These are phyloP conservation scores for Epicoccum sorghinum DNA, from an alignment of 2,329 filamentous ascomycete species.

Conservation along the genomic window DNA sequence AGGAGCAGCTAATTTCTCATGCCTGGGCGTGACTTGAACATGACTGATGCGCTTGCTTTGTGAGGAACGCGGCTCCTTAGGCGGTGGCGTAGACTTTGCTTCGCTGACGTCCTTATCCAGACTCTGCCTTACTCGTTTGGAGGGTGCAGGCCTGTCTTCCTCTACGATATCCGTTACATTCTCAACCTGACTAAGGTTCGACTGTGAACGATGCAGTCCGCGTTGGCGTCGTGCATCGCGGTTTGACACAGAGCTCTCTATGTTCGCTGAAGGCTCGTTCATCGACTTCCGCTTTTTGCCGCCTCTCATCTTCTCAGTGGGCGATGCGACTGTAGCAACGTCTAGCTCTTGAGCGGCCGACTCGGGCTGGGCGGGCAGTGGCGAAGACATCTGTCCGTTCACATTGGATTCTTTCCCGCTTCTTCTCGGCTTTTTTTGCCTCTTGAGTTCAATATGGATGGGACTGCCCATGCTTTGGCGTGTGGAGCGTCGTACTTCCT, in stretches of 20 bases:
- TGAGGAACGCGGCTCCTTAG: conserved; percentile 10
- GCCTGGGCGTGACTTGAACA: conserved; percentile 32
- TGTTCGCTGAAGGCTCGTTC: conserved; percentile 7
- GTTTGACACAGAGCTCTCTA: neutral
- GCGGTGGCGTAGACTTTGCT: conserved; percentile 24
- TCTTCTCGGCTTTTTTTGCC: conserved; percentile 28
- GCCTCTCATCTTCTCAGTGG: conserved; percentile 3
- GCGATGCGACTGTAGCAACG: neutral
- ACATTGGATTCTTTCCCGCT: conserved; percentile 19
- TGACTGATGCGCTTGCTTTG: conserved; percentile 35
- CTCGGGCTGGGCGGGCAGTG: conserved; percentile 45
- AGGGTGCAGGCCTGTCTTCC: conserved; percentile 36
- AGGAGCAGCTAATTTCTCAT: conserved; percentile 6
- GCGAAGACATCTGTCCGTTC: conserved; percentile 37
- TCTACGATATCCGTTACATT: conserved; percentile 27
- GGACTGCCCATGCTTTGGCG: conserved; percentile 36
- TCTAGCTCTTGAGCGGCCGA: neutral
- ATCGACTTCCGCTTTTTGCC: conserved; percentile 31
- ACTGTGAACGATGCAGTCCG: conserved; percentile 35
- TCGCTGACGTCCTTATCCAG: conserved; percentile 40
- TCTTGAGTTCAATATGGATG: conserved; percentile 24
- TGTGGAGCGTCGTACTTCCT: conserved; percentile 33
- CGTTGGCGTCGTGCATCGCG: conserved; percentile 33
- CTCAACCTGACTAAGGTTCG: conserved; percentile 38
- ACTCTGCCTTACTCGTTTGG: conserved; percentile 33